These are phyloP conservation scores for Peronospora farinosa DNA, from an alignment of 352 stramenopile genomes.

Conservation along the genomic window DNA sequence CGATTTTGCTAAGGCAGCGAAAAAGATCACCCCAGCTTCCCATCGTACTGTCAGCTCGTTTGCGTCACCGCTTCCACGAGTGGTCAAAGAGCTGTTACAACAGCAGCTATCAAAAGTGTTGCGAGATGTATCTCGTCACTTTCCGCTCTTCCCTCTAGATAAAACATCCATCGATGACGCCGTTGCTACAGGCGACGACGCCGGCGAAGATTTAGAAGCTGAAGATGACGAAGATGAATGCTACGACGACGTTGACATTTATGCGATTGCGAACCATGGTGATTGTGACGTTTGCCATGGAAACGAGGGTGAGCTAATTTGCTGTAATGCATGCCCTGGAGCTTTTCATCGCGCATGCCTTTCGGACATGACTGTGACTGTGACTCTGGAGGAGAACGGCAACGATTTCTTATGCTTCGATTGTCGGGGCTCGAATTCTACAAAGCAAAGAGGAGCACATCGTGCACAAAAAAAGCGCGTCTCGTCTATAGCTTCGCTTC, in stretches of 20 bases:
- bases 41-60: constrained; percentile 65
- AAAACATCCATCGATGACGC: constrained; percentile 36
- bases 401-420: constrained; percentile 44
- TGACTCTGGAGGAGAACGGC: constrained; percentile 3
- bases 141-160: constrained; percentile 61
- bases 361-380: constrained; percentile 4
- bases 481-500: constrained; percentile 24
- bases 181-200: constrained; percentile 9
- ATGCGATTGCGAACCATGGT: constrained; percentile 47
- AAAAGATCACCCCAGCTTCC: constrained; percentile 81
- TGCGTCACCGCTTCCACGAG: constrained; percentile 63
- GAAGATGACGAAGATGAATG: constrained; percentile 34
- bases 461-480: constrained; percentile 24
- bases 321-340: constrained; percentile 54
- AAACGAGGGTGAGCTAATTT: constrained; percentile 48
- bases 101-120: constrained; percentile 36
- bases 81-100: constrained; percentile 42
- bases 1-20: constrained; percentile 64
- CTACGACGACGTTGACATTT: constrained; percentile 65
- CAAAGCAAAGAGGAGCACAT: constrained; percentile 25
- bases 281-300: constrained; percentile 70
- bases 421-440: constrained; percentile 28
- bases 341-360: constrained; percentile 56
- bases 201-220: background rate
- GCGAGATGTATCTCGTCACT: constrained; percentile 40